Base-by-base conservation (phyloP, 208 protist species). In the Crithidia fasciculata region DNA sequence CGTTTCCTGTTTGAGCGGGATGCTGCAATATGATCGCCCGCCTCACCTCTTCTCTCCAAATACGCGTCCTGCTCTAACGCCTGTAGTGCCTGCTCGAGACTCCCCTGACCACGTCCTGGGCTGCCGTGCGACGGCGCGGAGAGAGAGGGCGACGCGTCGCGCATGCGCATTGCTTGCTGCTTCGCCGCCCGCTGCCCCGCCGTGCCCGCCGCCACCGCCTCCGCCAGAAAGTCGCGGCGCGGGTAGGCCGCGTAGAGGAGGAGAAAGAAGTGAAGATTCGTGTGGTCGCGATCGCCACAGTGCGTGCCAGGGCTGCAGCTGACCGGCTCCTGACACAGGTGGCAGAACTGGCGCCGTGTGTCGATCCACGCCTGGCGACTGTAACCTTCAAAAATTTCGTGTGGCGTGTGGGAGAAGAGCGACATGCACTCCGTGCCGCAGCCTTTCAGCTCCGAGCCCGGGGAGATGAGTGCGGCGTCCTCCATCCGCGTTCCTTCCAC, bases 311-410 rank as follows among this genome's bases (percentile, higher is more conserved):
- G 59, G 37, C 86, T 89, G 28, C 70, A 81, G 45, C 87, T 87
- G 12, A 96, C 52, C 4, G 92, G 88, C 74, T 96, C 89, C 68
- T 95, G 88, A 56, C 92, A 96, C 10, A 96, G 71, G 79, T 94
- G 85, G 60, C 92, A 96, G 79, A 83, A 95, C 15, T 88, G 85
- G 0, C 61, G 74, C 58, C 81, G 75, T 0, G 85, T 40, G 64
- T 94, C 89, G 28, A 95, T 52, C 90, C 92, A 96, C 3, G 78
- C 84, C 61, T 93, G 88, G 55, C 90, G 91, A 72, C 92, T 93
- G 72, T 91, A 91, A 8, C 84, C 87, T 49, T 96, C 92, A 65
- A 93, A 89, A 13, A 93, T 61, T 49, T 84, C 84, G 43, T 73
- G 49, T 7, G 65, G 70, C 18, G 65, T 52, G 45, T 39, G 47